Conservation (phyloP, 148 eudicot species). For the Heliosperma pusillum region DNA sequence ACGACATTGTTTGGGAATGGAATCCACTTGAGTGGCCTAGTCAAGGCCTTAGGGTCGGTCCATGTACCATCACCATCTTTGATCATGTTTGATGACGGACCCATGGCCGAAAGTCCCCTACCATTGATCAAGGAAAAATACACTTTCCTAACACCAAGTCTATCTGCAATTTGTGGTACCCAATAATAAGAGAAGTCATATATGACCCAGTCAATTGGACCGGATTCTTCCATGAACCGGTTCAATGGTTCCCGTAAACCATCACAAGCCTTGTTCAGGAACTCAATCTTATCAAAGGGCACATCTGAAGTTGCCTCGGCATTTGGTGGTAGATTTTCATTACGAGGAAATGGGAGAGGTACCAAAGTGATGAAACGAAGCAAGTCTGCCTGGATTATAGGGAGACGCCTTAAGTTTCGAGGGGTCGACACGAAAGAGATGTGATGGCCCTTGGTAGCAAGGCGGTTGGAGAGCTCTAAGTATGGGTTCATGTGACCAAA, state of each 20-base stretch:
- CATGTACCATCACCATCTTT: slow-evolving; percentile 3
- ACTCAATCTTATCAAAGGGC: slow-evolving; percentile 26
- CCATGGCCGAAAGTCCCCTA: slow-evolving; percentile 17
- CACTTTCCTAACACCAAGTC: slow-evolving; percentile 14
- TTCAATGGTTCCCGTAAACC: slow-evolving; percentile 19
- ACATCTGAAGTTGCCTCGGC: slow-evolving; percentile 43
- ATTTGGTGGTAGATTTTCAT: slow-evolving; percentile 22
- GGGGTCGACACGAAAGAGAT: slow-evolving; percentile 35
- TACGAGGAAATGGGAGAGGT: slow-evolving; percentile 25
- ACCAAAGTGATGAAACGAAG: slow-evolving; percentile 12
- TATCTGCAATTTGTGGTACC: slow-evolving; percentile 34
- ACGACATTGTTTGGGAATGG: slow-evolving; percentile 23
- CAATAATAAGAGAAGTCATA: slow-evolving; percentile 33
- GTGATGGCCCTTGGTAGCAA: slow-evolving; percentile 34
- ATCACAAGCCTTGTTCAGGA: slow-evolving; percentile 40
- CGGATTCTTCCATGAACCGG: slow-evolving; percentile 14
- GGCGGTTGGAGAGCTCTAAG: slow-evolving; percentile 30
- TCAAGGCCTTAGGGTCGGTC: slow-evolving; percentile 29
- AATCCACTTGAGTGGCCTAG: slow-evolving; percentile 33
- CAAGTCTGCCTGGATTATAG: slow-evolving; percentile 22
- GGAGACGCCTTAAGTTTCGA: slow-evolving; percentile 31
- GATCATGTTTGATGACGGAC: slow-evolving; percentile 21
- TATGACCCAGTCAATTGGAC: slow-evolving; percentile 37
- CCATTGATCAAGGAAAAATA: slow-evolving; percentile 29
- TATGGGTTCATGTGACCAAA: slow-evolving; percentile 39